phyloP scores from a whole-genome alignment of 176 grass and related monocot species.

The Oropetium thomaeum region DNA sequence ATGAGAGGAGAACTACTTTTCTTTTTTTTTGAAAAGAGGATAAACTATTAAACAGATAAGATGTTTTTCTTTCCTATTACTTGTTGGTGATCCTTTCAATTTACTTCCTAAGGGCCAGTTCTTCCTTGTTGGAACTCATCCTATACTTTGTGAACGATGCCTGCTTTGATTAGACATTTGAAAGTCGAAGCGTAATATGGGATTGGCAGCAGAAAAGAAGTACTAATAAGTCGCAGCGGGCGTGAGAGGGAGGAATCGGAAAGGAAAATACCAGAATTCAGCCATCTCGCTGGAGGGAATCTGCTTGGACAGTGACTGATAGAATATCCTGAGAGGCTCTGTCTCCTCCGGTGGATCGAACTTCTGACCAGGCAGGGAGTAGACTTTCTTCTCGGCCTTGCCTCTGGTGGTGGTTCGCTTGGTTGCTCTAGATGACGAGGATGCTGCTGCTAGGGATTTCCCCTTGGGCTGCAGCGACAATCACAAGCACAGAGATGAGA shows the following conservation, averaged over 20 bases:
- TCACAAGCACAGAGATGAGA: background rate
- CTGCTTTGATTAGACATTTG: background rate
- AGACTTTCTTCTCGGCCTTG: slow-evolving; percentile 80
- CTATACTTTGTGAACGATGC: background rate
- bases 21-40: too few species aligned
- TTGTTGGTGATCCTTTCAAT: background rate
- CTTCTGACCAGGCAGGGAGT: slow-evolving; percentile 86
- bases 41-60: too few species aligned
- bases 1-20: too few species aligned
- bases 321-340: slow-evolving; percentile 94
- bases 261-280: slow-evolving; percentile 59
- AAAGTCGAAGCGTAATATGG: background rate
- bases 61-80: too few species aligned
- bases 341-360: slow-evolving; percentile 91
- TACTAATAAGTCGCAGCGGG: too few species aligned
- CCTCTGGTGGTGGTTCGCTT: slow-evolving; percentile 37
- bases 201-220: background rate
- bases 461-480: slow-evolving; percentile 17
- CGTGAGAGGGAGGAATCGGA: background rate
- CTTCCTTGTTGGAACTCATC: background rate
- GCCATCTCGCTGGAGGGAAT: slow-evolving; percentile 96
- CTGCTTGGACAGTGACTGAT: slow-evolving; percentile 83
- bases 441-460: slow-evolving; percentile 12
- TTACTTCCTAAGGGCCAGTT: background rate
- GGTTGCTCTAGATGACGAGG: slow-evolving; percentile 34